These are phyloP conservation scores for Plasmodium gaboni DNA, from an alignment of 169 alveolate species.

Conservation along the genomic window DNA sequence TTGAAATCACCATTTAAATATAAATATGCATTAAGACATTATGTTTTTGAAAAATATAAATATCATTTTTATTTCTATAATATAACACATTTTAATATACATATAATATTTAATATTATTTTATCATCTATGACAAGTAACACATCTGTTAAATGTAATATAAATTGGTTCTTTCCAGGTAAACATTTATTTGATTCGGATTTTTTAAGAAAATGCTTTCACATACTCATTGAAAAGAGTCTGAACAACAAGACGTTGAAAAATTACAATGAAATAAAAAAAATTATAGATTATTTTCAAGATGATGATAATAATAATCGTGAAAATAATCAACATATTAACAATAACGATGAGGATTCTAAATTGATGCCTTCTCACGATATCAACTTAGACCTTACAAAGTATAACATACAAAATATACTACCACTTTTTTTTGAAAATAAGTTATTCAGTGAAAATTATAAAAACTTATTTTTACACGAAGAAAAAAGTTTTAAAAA, in stretches of 20 bases:
- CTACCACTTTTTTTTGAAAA: conserved; percentile 54
- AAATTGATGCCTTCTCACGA: not conserved
- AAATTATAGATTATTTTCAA: no score
- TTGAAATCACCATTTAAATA: conserved; percentile 85
- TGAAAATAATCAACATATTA: conserved; percentile 6
- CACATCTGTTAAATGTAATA: conserved; percentile 57
- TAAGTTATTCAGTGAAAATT: conserved; percentile 53
- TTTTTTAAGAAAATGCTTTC: conserved; percentile 28
- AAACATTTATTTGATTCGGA: conserved; percentile 35
- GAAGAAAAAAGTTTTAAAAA: conserved; percentile 66
- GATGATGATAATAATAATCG: not conserved
- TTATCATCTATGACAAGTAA: conserved; percentile 71
- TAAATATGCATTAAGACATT: conserved; percentile 85
- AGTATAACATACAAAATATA: conserved; percentile 55
- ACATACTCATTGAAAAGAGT: not conserved
- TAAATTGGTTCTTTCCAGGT: conserved; percentile 66
- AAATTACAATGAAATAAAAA: no score
- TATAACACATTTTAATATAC: conserved; percentile 77
- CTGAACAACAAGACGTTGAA: not conserved
- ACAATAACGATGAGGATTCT: not conserved
- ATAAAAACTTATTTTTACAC: conserved; percentile 36
- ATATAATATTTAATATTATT: conserved; percentile 57
- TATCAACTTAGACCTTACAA: conserved; percentile 35
- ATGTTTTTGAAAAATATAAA: conserved; percentile 85
- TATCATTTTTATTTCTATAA: conserved; percentile 77